These are phyloP conservation scores for Aspergillus indologenus DNA, from an alignment of 495 filamentous ascomycete species.

Conservation along the genomic window DNA sequence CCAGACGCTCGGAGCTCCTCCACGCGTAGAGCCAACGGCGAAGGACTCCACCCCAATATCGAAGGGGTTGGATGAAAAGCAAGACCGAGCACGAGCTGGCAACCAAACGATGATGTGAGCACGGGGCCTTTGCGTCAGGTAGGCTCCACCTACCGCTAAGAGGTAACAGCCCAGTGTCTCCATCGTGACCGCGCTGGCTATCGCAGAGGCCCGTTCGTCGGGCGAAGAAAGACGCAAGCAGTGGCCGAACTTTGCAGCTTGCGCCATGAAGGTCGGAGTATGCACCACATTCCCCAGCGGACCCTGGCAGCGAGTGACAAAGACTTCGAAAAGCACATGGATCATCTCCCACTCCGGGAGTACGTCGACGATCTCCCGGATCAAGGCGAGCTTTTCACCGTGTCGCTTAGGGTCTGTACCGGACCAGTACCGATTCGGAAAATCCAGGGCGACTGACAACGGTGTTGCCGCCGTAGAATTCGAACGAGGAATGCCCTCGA, in stretches of 20 bases:
- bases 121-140: background rate
- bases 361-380: constrained; percentile 22
- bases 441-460: background rate
- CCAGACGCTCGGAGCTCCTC: background rate
- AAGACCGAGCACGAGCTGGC: background rate
- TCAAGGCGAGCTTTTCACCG: constrained; percentile 10
- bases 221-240: background rate
- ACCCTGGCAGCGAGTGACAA: constrained; percentile 28
- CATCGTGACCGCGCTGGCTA: background rate
- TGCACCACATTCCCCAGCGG: constrained; percentile 27
- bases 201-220: background rate
- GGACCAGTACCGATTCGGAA: background rate
- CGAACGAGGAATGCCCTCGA: background rate
- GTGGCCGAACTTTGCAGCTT: background rate
- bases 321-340: constrained; percentile 20
- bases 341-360: constrained; percentile 20
- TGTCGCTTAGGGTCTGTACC: background rate
- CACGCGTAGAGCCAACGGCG: background rate
- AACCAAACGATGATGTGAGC: background rate
- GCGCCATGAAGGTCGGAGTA: constrained; percentile 23
- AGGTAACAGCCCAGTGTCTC: background rate
- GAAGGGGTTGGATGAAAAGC: background rate
- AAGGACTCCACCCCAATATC: background rate
- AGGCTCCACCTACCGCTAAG: background rate
- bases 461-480: background rate